Evolutionary conservation across 129 eudicot genomes (phyloP).

Genomic region (Artemisia argyi): DNA sequence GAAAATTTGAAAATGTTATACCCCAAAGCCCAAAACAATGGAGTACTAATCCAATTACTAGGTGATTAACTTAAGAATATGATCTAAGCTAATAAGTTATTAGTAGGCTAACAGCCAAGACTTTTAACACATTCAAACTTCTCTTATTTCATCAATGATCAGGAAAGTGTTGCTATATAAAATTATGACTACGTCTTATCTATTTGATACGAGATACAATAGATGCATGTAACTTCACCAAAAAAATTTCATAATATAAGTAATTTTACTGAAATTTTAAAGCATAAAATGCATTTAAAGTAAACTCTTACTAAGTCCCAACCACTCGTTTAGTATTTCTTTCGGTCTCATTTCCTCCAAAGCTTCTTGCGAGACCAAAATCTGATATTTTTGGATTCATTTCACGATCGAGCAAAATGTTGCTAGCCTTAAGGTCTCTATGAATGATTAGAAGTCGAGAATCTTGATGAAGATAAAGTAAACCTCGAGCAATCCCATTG

Average conservation of each 20-base stretch:
- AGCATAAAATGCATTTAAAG: background rate
- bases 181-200: too few relatives aligned
- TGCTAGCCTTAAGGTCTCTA: constrained; percentile 54
- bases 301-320: constrained; percentile 44
- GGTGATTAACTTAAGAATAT: too few relatives aligned
- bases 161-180: too few relatives aligned
- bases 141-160: too few relatives aligned
- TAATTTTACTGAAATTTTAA: background rate
- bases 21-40: too few relatives aligned
- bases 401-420: constrained; percentile 46
- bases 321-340: constrained; percentile 45
- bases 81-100: too few relatives aligned
- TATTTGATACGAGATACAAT: too few relatives aligned
- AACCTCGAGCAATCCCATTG: constrained; percentile 50
- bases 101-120: too few relatives aligned
- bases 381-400: constrained; percentile 56
- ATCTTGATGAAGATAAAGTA: constrained; percentile 56
- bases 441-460: constrained; percentile 48
- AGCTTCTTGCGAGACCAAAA: constrained; percentile 56
- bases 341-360: constrained; percentile 39
- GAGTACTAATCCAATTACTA: too few relatives aligned
- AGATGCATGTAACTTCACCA: too few relatives aligned
- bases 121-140: too few relatives aligned
- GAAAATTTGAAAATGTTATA: too few relatives aligned
- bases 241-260: background rate